Percentiles rank a stretch among this genome's conserved stretches.
These are phyloP conservation scores for Lactarius akahatsu DNA, from an alignment of 768 basidiomycete genomes.

Conservation along the genomic window DNA sequence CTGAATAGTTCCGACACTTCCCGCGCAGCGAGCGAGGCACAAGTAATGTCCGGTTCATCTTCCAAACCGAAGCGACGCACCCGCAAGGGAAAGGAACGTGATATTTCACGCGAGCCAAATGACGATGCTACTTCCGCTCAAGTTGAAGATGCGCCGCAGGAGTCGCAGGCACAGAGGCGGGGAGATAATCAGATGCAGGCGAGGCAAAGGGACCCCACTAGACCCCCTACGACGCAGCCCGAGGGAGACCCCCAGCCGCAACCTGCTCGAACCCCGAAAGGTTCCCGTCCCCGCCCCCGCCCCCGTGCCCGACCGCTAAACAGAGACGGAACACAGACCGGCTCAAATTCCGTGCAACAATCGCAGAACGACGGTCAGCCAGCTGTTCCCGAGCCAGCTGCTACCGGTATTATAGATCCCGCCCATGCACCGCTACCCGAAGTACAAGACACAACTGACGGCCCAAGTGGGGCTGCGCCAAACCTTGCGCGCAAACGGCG, in stretches of 20 bases:
- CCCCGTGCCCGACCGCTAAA: constrained; percentile 19
- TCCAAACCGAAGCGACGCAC: constrained; percentile 27
- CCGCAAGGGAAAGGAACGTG: constrained; percentile 16
- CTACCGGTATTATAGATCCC: not conserved
- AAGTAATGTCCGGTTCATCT: not conserved
- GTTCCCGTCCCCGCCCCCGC: constrained; percentile 10
- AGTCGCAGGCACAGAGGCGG: not conserved
- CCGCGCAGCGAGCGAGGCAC: not conserved
- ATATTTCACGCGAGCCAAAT: not conserved
- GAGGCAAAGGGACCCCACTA: not conserved
- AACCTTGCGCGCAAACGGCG: constrained; percentile 7
- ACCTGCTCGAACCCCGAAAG: constrained; percentile 1
- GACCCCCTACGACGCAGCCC: not conserved
- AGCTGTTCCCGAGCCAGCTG: not conserved
- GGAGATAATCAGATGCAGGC: not conserved
- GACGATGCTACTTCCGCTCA: not conserved
- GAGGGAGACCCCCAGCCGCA: not conserved
- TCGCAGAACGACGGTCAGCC: not conserved
- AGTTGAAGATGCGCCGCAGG: not conserved
- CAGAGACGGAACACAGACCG: not conserved
- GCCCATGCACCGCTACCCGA: not conserved
- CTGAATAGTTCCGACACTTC: constrained; percentile 17
- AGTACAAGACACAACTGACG: not conserved
- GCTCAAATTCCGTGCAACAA: not conserved
- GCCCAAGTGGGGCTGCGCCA: not conserved